Conservation (phyloP, 306 rosid genomes). For the Medicago ruthenica region DNA sequence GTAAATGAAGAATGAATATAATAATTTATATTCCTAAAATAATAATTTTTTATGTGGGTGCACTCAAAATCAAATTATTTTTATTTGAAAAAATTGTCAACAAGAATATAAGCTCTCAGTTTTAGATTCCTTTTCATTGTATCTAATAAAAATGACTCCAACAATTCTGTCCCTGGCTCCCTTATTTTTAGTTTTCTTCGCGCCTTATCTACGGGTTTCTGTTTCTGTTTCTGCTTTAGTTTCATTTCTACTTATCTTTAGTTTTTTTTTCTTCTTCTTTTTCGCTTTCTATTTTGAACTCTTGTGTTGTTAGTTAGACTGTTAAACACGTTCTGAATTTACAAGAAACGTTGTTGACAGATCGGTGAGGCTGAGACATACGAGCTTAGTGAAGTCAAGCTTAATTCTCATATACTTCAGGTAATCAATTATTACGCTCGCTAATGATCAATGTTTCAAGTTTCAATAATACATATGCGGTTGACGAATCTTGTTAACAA, state of each 20-base stretch:
- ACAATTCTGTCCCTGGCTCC: conserved; percentile 20
- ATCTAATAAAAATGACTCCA: conserved; percentile 39
- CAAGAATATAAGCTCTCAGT: no score
- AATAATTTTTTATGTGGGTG: no score
- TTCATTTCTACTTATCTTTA: background rate
- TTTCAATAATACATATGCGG: no score
- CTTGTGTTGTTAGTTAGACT: background rate
- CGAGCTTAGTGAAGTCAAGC: conserved; percentile 49
- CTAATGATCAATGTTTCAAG: background rate
- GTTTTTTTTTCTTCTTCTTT: background rate
- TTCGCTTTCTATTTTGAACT: background rate
- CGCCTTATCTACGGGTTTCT: conserved; percentile 43
- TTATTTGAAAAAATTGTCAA: no score
- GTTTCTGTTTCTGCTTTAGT: background rate
- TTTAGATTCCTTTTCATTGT: background rate
- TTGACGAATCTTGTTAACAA: conserved; percentile 1
- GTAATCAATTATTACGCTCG: conserved; percentile 32
- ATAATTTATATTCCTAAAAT: no score
- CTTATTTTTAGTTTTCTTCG: conserved; percentile 44
- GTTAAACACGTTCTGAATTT: background rate
- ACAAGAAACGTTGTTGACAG: conserved; percentile 46
- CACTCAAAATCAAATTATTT: no score
- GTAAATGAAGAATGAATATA: no score
- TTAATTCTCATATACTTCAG: conserved; percentile 77
- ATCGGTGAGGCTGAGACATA: conserved; percentile 51